Base-by-base conservation (phyloP, 148 eudicot genomes). In the Silene conica region DNA sequence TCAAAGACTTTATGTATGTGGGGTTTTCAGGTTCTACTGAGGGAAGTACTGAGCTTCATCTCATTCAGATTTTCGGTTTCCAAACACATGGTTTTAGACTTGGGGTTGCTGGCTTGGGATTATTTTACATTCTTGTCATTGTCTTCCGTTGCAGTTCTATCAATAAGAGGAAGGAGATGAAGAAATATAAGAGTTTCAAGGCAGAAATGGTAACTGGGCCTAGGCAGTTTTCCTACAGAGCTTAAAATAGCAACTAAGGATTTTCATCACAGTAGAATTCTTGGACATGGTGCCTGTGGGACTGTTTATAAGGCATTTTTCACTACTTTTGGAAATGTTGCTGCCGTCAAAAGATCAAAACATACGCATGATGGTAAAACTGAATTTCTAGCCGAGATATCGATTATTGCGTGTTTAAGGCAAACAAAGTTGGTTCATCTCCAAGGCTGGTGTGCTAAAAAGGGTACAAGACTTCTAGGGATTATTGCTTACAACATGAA, bases 11-110 rank as follows among this genome's bases (percentile, higher is more conserved):
- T 61, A 83, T 86, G 87, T 94, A 69, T 74, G 85, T 88, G 74
- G 98, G 98, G 16, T 94, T 94, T 74, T 89, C 98, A 0, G 97
- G 88, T 28, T 94, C 98, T 2, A 91, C 89, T 2, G 91, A 94
- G 74, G 98, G 98, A 4, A 91, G 98, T 76, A 94, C 97, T 11
- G 98, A 94, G 75, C 31, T 83, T 52, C 97, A 94, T 67, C 41
- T 69, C 22, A 71, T 94, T 67, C 74, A 85, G 81, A 86, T 77
- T 76, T 91, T 96, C 89, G 85, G 82, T 43, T 85, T 94, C 67
- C 70, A 85, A 16, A 83, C 86, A 2, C 80, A 34, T 25, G 97
- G 97, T 65, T 84, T 93, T 66, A 69, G 89, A 3, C 79, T 92
- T 23, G 93, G 83, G 74, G 86, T 90, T 18, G 85, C 83, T 23